Evolutionary conservation across 192 early-diverging fungal genomes (phyloP).

Genomic region (Gorgonomyces haynaldii): DNA sequence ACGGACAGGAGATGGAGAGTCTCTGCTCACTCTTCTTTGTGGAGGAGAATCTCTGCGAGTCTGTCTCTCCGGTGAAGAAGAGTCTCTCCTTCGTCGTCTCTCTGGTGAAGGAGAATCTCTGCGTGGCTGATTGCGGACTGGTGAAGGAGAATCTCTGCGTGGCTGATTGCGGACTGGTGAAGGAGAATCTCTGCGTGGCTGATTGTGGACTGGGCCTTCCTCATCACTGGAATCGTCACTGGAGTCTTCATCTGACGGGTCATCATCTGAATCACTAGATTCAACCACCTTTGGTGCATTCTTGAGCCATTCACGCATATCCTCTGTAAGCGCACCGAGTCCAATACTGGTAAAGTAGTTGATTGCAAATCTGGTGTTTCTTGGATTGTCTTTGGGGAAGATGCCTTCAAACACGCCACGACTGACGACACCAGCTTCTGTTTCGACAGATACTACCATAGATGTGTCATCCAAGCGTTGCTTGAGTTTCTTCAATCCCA

Average conservation of each 20-base stretch:
- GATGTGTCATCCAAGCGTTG: constrained; percentile 54
- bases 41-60: no score
- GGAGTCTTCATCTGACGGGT: constrained; percentile 1
- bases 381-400: constrained; percentile 83
- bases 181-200: background rate
- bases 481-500: constrained; percentile 71
- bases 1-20: background rate
- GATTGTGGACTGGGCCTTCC: background rate
- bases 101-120: background rate
- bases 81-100: background rate
- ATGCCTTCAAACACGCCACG: constrained; percentile 71
- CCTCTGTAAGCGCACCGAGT: constrained; percentile 83
- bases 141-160: background rate
- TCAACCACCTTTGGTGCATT: constrained; percentile 51
- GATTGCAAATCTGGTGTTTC: constrained; percentile 87
- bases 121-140: no score
- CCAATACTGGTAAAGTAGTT: constrained; percentile 96
- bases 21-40: background rate
- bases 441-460: constrained; percentile 39
- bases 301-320: constrained; percentile 78
- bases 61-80: background rate
- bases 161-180: background rate
- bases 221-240: background rate
- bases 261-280: constrained; percentile 17
- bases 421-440: constrained; percentile 15